Conservation (phyloP, 1,139 yeast genomes). For the Nakaseomyces kungkrabaensis region DNA sequence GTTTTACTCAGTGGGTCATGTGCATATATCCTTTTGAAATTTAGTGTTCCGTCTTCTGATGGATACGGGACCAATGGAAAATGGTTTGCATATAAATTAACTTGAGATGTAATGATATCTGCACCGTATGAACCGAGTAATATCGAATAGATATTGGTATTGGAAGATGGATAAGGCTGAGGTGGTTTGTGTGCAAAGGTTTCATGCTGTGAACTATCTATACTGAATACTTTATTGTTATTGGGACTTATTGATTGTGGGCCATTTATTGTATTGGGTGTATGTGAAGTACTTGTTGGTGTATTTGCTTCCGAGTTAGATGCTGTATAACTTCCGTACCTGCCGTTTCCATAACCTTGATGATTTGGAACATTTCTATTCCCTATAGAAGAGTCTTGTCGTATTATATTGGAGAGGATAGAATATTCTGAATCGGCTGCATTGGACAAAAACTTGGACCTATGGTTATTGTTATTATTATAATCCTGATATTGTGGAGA, state of each 20-base stretch:
- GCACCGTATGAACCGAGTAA: slow-evolving; percentile 21
- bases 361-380: neutral
- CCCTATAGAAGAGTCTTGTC: slow-evolving; percentile 33
- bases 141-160: slow-evolving; percentile 17
- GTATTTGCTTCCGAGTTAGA: neutral
- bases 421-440: slow-evolving; percentile 78
- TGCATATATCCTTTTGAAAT: slow-evolving; percentile 18
- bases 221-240: neutral
- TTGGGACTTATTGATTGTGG: neutral
- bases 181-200: slow-evolving; percentile 6
- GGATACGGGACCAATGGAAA: slow-evolving; percentile 24
- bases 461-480: slow-evolving; percentile 14
- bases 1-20: slow-evolving; percentile 10
- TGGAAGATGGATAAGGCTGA: slow-evolving; percentile 17
- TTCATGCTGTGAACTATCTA: neutral
- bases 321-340: neutral
- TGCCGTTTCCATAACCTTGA: neutral
- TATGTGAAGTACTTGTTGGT: slow-evolving; percentile 1
- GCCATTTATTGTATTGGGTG: neutral
- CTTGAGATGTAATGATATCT: slow-evolving; percentile 17
- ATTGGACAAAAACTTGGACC: slow-evolving; percentile 44
- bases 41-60: slow-evolving; percentile 8
- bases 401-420: slow-evolving; percentile 63
- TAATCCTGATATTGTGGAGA: slow-evolving; percentile 10
- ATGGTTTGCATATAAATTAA: slow-evolving; percentile 21